Conservation (phyloP, 208 protist genomes). For the Wallacemonas sp. region DNA sequence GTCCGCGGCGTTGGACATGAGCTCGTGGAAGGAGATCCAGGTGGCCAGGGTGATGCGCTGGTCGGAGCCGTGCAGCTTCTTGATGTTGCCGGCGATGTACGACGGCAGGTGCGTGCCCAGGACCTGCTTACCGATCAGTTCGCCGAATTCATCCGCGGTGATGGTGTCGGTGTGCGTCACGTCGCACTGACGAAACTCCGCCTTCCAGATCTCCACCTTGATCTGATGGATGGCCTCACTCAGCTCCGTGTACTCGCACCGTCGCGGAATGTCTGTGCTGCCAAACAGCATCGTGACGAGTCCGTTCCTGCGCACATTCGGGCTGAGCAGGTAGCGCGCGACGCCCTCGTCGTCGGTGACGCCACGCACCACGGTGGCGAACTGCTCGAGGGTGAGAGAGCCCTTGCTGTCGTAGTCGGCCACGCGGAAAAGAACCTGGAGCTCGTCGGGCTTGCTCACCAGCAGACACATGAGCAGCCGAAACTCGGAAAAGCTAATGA, state of each 20-base stretch:
- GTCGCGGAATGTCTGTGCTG: constrained; percentile 25
- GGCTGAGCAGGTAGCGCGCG: constrained; percentile 41
- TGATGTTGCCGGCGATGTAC: constrained; percentile 84
- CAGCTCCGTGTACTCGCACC: constrained; percentile 58
- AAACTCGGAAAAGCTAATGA: constrained; percentile 83
- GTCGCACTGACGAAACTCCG: constrained; percentile 83
- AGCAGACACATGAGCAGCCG: constrained; percentile 81
- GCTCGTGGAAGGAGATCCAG: constrained; percentile 80
- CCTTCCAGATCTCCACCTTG: constrained; percentile 74
- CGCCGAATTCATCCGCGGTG: constrained; percentile 69
- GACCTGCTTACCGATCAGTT: constrained; percentile 79
- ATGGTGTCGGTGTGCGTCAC: constrained; percentile 47
- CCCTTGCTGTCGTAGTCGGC: constrained; percentile 58
- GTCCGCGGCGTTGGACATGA: constrained; percentile 60
- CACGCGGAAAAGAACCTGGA: constrained; percentile 67
- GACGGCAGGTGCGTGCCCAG: constrained; percentile 83
- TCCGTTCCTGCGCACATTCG: constrained; percentile 49
- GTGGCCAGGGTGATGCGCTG: constrained; percentile 51
- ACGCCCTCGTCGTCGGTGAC: constrained; percentile 60
- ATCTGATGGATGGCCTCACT: constrained; percentile 49
- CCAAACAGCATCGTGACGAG: constrained; percentile 70
- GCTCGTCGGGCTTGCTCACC: constrained; percentile 50
- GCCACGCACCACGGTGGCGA: constrained; percentile 72
- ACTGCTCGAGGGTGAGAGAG: constrained; percentile 60
- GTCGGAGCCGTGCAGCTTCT: constrained; percentile 47